phyloP scores from a whole-genome alignment of 1,139 yeast genomes.

The Lodderomyces oxycetoniae region DNA sequence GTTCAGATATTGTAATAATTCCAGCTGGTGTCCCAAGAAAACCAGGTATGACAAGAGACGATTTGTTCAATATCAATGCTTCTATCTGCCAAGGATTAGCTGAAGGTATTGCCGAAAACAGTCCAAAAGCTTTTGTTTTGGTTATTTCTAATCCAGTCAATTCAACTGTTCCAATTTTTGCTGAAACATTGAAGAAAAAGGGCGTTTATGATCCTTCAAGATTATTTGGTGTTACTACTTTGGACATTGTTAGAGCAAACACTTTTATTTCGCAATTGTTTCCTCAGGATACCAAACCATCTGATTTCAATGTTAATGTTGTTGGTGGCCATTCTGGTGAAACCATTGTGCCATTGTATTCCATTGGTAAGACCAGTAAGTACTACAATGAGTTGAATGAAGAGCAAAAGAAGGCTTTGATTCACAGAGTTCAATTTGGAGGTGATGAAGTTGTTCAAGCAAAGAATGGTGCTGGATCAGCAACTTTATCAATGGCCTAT shows the following conservation, averaged over 20 bases:
- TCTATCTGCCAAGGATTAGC: constrained; percentile 92
- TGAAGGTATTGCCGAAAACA: constrained; percentile 76
- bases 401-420: constrained; percentile 63
- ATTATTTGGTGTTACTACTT: constrained; percentile 95
- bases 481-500: constrained; percentile 97
- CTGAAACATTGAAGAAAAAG: constrained; percentile 82
- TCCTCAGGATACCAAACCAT: constrained; percentile 50
- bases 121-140: constrained; percentile 84
- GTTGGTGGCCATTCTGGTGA: constrained; percentile 99
- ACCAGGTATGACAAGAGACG: constrained; percentile 99
- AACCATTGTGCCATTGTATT: constrained; percentile 92
- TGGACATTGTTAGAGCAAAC: constrained; percentile 90
- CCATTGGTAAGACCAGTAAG: constrained; percentile 46
- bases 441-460: constrained; percentile 99
- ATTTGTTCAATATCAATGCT: constrained; percentile 95
- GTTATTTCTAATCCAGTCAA: constrained; percentile 97
- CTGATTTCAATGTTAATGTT: constrained; percentile 70
- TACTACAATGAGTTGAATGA: constrained; percentile 43
- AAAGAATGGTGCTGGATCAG: constrained; percentile 98
- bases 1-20: constrained; percentile 82
- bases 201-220: constrained; percentile 89
- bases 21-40: constrained; percentile 99
- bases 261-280: constrained; percentile 77
- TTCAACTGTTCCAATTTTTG: constrained; percentile 97
- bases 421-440: constrained; percentile 95